Percentiles rank a stretch among this genome's conserved stretches.
Evolutionary conservation across 148 eudicot genomes (phyloP).

Genomic region (Camellia granthamiana): DNA sequence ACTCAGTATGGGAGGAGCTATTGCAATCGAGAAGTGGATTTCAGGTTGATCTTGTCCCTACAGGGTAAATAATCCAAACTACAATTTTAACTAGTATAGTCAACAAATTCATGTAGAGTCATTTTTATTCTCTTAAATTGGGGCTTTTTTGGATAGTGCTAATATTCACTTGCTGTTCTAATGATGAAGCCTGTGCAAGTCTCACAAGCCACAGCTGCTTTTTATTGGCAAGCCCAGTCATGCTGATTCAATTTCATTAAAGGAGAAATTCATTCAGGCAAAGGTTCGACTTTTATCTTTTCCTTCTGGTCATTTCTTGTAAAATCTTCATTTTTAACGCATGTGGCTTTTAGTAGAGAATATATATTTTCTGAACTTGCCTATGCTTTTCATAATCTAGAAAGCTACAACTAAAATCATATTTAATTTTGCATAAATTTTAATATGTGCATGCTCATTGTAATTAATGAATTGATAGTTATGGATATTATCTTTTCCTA

Average conservation of each 20-base stretch:
- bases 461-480: not conserved
- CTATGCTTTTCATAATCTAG: not conserved
- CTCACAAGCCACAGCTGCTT: slow-evolving; percentile 58
- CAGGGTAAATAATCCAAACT: slow-evolving; percentile 42
- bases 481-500: not conserved
- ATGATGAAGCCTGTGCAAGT: slow-evolving; percentile 55
- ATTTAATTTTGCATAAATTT: too few relatives aligned
- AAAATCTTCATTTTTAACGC: not conserved
- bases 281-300: slow-evolving; percentile 42
- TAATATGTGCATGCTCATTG: not conserved
- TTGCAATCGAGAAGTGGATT: slow-evolving; percentile 72
- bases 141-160: slow-evolving; percentile 16
- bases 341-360: not conserved
- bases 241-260: slow-evolving; percentile 75
- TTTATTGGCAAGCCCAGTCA: slow-evolving; percentile 76
- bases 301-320: not conserved
- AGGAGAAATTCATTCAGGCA: slow-evolving; percentile 94
- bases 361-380: not conserved
- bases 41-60: slow-evolving; percentile 60
- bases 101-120: too few relatives aligned
- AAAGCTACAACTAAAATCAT: not conserved
- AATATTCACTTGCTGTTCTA: slow-evolving; percentile 12
- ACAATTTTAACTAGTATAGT: not conserved
- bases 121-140: not conserved
- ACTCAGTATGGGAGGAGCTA: slow-evolving; percentile 87